These are phyloP conservation scores for Balamuthia mandrillaris DNA, from an alignment of 208 protist genomes.

Conservation along the genomic window DNA sequence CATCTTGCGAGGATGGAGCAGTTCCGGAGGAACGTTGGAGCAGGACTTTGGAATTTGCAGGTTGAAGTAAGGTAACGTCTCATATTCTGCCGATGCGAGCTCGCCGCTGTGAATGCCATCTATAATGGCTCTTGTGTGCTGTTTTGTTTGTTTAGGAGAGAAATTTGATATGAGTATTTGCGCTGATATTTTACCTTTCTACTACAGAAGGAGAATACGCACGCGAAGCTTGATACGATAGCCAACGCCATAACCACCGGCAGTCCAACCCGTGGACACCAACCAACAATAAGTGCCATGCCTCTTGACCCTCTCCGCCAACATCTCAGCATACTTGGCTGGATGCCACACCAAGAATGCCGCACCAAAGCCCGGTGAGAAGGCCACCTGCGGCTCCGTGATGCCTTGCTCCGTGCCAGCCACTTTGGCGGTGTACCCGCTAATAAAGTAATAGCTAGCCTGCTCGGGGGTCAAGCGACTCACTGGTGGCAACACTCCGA, in stretches of 20 bases:
- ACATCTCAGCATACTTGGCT: constrained; percentile 90
- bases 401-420: constrained; percentile 89
- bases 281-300: constrained; percentile 84
- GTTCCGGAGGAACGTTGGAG: constrained; percentile 75
- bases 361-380: constrained; percentile 91
- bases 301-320: constrained; percentile 86
- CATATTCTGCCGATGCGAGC: constrained; percentile 76
- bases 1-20: constrained; percentile 84
- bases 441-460: constrained; percentile 92
- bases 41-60: constrained; percentile 80
- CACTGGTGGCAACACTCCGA: constrained; percentile 93
- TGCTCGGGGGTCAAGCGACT: constrained; percentile 83
- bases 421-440: constrained; percentile 84
- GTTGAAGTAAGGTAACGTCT: constrained; percentile 80
- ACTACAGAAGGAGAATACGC: too few relatives aligned
- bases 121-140: constrained; percentile 90
- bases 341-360: constrained; percentile 93
- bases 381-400: constrained; percentile 84
- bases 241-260: constrained; percentile 70
- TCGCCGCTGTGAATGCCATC: constrained; percentile 90
- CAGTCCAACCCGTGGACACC: constrained; percentile 92
- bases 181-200: too few relatives aligned
- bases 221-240: constrained; percentile 82
- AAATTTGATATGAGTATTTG: too few relatives aligned
- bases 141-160: too few relatives aligned